These are phyloP conservation scores for Pichia sp. DNA, from an alignment of 1,139 yeast genomes.

Conservation along the genomic window DNA sequence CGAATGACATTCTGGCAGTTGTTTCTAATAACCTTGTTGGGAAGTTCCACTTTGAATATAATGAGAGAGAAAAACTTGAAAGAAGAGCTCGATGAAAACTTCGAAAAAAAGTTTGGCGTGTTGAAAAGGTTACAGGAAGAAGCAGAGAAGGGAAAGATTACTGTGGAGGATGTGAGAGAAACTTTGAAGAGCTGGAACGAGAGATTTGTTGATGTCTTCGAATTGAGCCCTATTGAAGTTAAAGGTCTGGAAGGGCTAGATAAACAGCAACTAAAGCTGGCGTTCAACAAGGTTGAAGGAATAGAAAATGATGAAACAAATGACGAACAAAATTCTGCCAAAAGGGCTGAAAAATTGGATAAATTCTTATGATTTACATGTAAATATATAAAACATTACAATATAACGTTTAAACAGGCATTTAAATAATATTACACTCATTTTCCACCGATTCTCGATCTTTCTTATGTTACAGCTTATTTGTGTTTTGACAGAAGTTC, in stretches of 20 bases:
- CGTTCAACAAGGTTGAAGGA: constrained; percentile 13
- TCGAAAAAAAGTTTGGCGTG: constrained; percentile 21
- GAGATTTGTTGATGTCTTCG: constrained; percentile 28
- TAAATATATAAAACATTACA: not conserved
- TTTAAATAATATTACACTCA: not conserved
- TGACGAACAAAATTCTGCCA: not conserved
- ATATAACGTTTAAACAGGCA: not conserved
- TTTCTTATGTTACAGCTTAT: not conserved
- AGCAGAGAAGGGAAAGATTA: constrained; percentile 22
- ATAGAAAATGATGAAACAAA: not conserved
- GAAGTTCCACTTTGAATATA: constrained; percentile 32
- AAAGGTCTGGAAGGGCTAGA: constrained; percentile 25
- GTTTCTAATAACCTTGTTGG: constrained; percentile 28
- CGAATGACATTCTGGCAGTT: constrained; percentile 32
- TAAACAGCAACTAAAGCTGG: constrained; percentile 12
- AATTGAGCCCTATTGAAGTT: constrained; percentile 24
- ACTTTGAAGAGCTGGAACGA: constrained; percentile 25
- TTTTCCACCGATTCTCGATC: not conserved
- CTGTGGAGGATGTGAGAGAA: constrained; percentile 26
- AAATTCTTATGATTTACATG: constrained; percentile 16
- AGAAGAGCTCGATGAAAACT: constrained; percentile 30
- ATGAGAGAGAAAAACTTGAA: constrained; percentile 30
- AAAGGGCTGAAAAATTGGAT: constrained; percentile 14
- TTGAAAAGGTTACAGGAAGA: constrained; percentile 21
- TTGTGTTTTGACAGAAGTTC: too few species aligned